Conservation (phyloP, 2,329 filamentous ascomycete species). For the Venturia oleaginea region DNA sequence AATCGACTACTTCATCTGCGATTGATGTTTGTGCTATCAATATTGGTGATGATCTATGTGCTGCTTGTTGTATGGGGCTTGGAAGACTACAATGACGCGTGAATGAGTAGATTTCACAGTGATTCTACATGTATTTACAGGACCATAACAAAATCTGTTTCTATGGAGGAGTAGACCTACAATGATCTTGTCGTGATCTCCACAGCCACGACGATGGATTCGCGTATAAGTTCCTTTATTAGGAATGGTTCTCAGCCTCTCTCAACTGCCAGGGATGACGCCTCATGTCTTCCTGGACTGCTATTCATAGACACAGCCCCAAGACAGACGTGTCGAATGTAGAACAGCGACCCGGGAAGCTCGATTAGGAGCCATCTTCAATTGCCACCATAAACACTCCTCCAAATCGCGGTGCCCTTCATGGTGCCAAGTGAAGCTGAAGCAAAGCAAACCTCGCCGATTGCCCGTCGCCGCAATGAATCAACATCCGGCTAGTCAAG, state of each 20-base stretch:
- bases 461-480: slow-evolving; percentile 1
- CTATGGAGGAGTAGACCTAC: not conserved
- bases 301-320: not conserved
- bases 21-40: not conserved
- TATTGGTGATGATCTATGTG: not conserved
- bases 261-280: not conserved
- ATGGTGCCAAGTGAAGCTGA: not conserved
- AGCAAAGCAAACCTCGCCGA: not conserved
- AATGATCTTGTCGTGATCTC: not conserved
- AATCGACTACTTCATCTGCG: not conserved
- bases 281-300: not conserved
- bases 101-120: not conserved
- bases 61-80: too few species aligned
- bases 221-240: not conserved
- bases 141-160: not conserved
- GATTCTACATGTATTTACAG: not conserved
- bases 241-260: slow-evolving; percentile 2
- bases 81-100: too few species aligned
- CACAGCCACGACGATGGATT: not conserved
- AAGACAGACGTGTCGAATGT: not conserved
- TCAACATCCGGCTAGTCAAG: not conserved
- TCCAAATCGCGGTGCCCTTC: not conserved
- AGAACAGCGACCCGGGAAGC: not conserved
- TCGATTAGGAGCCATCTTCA: not conserved
- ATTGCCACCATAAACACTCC: not conserved